phyloP scores from a whole-genome alignment of 2,329 filamentous ascomycete genomes.

The Fusarium bulbicola region DNA sequence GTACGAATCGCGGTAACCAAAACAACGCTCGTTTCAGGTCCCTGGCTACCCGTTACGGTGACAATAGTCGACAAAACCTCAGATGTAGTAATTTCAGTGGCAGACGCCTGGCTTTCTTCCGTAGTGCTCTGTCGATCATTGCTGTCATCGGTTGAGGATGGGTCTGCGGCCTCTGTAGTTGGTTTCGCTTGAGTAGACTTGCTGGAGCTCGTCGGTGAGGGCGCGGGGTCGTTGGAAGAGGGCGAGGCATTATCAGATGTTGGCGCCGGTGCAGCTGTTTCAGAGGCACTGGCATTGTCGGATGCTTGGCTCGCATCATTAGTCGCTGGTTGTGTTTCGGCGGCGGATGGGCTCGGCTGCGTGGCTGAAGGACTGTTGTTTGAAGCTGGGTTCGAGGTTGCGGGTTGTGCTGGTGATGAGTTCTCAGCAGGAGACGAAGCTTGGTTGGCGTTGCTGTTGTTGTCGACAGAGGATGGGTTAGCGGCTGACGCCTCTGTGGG shows the following conservation, averaged over 20 bases:
- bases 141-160: constrained; percentile 19
- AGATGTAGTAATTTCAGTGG: constrained; percentile 16
- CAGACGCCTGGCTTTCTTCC: constrained; percentile 15
- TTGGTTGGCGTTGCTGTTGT: constrained; percentile 17
- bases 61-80: constrained; percentile 35
- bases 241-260: constrained; percentile 19
- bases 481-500: constrained; percentile 36
- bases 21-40: constrained; percentile 36
- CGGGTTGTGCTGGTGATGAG: constrained; percentile 9
- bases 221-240: constrained; percentile 4
- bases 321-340: not conserved
- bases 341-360: constrained; percentile 7
- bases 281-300: constrained; percentile 6
- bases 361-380: constrained; percentile 11
- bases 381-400: constrained; percentile 15
- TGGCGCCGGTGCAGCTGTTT: constrained; percentile 6
- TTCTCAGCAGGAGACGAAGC: constrained; percentile 8
- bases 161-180: constrained; percentile 13
- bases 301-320: constrained; percentile 15
- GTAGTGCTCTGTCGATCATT: constrained; percentile 22
- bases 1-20: constrained; percentile 43
- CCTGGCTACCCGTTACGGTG: constrained; percentile 38
- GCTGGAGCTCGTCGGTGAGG: not conserved
- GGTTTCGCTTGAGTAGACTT: constrained; percentile 15
- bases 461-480: constrained; percentile 16